phyloP scores from a whole-genome alignment of 2,329 filamentous ascomycete genomes.

The Hypoxylon sp. region DNA sequence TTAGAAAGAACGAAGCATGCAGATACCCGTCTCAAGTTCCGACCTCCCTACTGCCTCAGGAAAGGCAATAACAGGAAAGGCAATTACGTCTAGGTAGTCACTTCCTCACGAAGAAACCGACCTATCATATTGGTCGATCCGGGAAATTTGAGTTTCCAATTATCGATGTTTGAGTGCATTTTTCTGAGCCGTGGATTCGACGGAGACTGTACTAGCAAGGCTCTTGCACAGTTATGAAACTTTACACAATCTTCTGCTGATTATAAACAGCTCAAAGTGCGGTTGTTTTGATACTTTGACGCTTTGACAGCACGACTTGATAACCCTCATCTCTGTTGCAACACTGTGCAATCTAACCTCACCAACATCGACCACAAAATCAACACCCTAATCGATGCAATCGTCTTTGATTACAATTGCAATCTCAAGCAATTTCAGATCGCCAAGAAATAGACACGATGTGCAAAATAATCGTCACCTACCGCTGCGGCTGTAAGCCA shows the following conservation, averaged over 20 bases:
- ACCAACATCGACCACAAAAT: background rate
- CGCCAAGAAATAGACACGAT: slow-evolving; percentile 15
- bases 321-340: background rate
- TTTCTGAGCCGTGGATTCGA: slow-evolving; percentile 17
- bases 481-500: slow-evolving; percentile 41
- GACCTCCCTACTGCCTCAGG: slow-evolving; percentile 9
- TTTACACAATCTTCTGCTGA: background rate
- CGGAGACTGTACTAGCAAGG: slow-evolving; percentile 21
- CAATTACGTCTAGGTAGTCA: slow-evolving; percentile 12
- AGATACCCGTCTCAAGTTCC: slow-evolving; percentile 33
- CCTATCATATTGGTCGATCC: slow-evolving; percentile 26
- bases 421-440: background rate
- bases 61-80: slow-evolving; percentile 13
- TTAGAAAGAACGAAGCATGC: slow-evolving; percentile 30
- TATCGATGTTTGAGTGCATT: slow-evolving; percentile 9
- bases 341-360: background rate
- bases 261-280: background rate
- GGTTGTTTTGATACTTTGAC: background rate
- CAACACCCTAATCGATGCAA: background rate
- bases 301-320: background rate
- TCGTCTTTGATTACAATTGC: background rate
- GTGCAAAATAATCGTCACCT: slow-evolving; percentile 40
- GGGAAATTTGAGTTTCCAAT: slow-evolving; percentile 13
- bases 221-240: background rate
- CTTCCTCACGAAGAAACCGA: slow-evolving; percentile 16